phyloP scores from a whole-genome alignment of 352 stramenopile genomes.

The Globisporangium emineosum region DNA sequence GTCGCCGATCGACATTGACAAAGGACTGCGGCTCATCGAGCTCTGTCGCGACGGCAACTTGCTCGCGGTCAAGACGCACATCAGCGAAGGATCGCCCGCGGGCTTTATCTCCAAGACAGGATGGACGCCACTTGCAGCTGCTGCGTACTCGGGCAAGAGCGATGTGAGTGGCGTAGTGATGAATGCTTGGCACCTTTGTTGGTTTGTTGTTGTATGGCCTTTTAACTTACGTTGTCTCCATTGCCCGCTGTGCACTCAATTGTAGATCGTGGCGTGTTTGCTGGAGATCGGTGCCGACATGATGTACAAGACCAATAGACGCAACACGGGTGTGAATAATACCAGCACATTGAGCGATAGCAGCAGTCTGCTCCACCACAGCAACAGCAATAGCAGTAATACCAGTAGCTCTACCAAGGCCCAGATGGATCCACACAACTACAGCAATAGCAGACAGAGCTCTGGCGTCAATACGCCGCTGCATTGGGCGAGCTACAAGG shows the following conservation, averaged over 20 bases:
- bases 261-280: conserved; percentile 58
- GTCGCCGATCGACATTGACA: conserved; percentile 47
- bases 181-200: background rate
- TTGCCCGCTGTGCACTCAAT: background rate
- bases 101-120: conserved; percentile 76
- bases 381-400: conserved; percentile 1
- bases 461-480: conserved; percentile 65
- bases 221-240: no score
- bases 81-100: conserved; percentile 45
- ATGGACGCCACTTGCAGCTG: conserved; percentile 68
- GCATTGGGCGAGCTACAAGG: conserved; percentile 87
- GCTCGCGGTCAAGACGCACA: conserved; percentile 30
- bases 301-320: conserved; percentile 62
- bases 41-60: conserved; percentile 53
- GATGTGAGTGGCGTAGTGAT: conserved; percentile 31
- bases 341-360: conserved; percentile 11
- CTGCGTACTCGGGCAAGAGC: conserved; percentile 58
- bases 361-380: conserved; percentile 4
- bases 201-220: no score
- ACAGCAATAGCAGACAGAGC: conserved; percentile 15
- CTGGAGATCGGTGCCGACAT: conserved; percentile 63
- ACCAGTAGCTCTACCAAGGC: conserved; percentile 7
- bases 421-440: background rate
- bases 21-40: conserved; percentile 55
- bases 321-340: conserved; percentile 14